These are phyloP conservation scores for Kwoniella heveanensis DNA, from an alignment of 768 basidiomycete species.

Conservation along the genomic window DNA sequence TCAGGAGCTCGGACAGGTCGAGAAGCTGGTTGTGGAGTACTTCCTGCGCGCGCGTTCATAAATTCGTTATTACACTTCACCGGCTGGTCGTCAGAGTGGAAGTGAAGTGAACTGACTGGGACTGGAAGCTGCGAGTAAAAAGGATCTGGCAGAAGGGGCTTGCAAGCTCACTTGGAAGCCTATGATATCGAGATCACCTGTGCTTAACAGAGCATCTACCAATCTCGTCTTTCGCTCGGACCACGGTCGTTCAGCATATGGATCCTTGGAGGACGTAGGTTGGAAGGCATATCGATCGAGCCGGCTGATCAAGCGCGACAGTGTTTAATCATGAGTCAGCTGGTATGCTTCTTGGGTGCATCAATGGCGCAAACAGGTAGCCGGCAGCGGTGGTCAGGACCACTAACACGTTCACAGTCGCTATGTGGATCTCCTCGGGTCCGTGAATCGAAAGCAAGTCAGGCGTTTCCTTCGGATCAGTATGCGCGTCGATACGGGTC, in stretches of 20 bases:
- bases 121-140: too few relatives aligned
- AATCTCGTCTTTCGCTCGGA: constrained; percentile 41
- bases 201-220: constrained; percentile 39
- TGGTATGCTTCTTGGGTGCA: too few relatives aligned
- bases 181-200: constrained; percentile 41
- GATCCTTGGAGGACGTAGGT: neutral
- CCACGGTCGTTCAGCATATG: constrained; percentile 43
- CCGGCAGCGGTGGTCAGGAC: neutral
- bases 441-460: neutral
- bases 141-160: too few relatives aligned
- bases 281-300: neutral
- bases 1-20: constrained; percentile 64
- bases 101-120: neutral
- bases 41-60: constrained; percentile 40
- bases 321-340: too few relatives aligned
- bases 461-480: neutral
- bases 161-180: constrained; percentile 50
- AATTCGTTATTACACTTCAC: neutral
- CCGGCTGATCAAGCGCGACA: too few relatives aligned
- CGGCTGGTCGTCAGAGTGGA: too few relatives aligned
- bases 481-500: neutral
- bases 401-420: constrained; percentile 21
- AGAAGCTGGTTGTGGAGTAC: constrained; percentile 64
- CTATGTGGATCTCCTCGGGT: constrained; percentile 10
- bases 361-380: too few relatives aligned